Base-by-base conservation (phyloP, 257 asterid species). In the Solanum lycopersicoides region DNA sequence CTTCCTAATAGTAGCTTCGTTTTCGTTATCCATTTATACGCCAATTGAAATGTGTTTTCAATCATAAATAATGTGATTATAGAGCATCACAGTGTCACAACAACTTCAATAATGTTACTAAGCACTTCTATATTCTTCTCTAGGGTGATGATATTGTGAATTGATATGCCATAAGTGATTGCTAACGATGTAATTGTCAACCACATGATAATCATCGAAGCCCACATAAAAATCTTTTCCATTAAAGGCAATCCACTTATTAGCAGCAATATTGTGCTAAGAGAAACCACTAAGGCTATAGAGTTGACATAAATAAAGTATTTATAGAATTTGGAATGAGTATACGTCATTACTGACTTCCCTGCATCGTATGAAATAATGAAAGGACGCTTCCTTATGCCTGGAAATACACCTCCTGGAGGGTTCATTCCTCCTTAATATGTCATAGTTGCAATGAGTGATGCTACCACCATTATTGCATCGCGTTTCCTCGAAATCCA, bases 401-500 rank as follows among this genome's bases (percentile, higher is more conserved):
- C 90, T 25, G 89, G 91, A 92, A 90, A 89, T 12, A 86, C 88
- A 5, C 88, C 91, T 2, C 89, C 41, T 0, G 90, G 90, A 28
- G 91, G 93, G 91, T 77, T 90, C 14, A 86, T 60, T 42, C 88
- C 89, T 2, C 84, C 86, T 39, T 90, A 90, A 59, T 87, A 87
- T 10, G 90, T 89, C 91, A 91, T 90, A 16, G 88, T 87, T 21
- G 90, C 91, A 3, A 89, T 71, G 2, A 90, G 88, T 7, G 87
- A 83, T 25, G 93, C 92, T 86, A 90, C 92, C 0, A 91, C 89
- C 92, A 91, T 90, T 28, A 90, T 13, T 7, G 88, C 86, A 16
- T 84, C 30, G 8, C 39, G 73, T 28, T 87, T 84, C 18, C 60
- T 50, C 12, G 89, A 87, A 1, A 88, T 34, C 91, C 90, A 87